phyloP scores from a whole-genome alignment of 805 yeast genomes.

The Starmera dryadoides region DNA sequence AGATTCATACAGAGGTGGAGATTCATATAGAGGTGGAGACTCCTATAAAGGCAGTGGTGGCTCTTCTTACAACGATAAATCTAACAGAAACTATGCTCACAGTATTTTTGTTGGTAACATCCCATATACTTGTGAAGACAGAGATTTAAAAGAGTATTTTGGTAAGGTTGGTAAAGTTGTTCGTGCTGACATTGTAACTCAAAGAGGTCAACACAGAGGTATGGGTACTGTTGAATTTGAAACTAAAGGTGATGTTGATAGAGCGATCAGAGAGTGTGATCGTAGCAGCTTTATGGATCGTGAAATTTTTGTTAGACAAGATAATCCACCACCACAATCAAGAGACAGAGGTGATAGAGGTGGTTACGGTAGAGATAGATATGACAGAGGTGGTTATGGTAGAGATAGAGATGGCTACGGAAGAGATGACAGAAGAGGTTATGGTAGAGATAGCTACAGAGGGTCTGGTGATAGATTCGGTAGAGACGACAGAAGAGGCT shows the following conservation, averaged over 20 bases:
- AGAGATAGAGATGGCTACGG: slow-evolving; percentile 2
- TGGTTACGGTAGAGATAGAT: slow-evolving; percentile 8
- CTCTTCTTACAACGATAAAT: slow-evolving; percentile 27
- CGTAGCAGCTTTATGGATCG: slow-evolving; percentile 63
- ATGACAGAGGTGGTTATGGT: slow-evolving; percentile 14
- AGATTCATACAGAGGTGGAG: slow-evolving; percentile 23
- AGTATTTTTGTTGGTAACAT: slow-evolving; percentile 70
- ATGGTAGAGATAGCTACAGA: slow-evolving; percentile 2
- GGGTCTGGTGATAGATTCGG: slow-evolving; percentile 10
- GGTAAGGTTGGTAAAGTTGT: slow-evolving; percentile 56
- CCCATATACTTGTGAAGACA: slow-evolving; percentile 56
- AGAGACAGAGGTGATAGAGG: slow-evolving; percentile 21
- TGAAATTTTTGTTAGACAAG: slow-evolving; percentile 83
- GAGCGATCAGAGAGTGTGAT: slow-evolving; percentile 65
- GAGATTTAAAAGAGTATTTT: slow-evolving; percentile 54
- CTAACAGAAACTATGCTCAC: slow-evolving; percentile 55
- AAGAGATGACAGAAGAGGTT: slow-evolving; percentile 1
- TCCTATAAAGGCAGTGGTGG: slow-evolving; percentile 32
- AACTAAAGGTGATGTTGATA: slow-evolving; percentile 52
- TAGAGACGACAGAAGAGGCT: slow-evolving; percentile 13
- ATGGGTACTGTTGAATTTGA: slow-evolving; percentile 88
- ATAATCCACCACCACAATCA: slow-evolving; percentile 67
- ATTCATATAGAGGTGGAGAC: slow-evolving; percentile 29
- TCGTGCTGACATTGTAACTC: slow-evolving; percentile 76
- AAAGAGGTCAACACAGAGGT: slow-evolving; percentile 77